Conservation (phyloP, 352 stramenopile species). For the Globisporangium cederbergense region DNA sequence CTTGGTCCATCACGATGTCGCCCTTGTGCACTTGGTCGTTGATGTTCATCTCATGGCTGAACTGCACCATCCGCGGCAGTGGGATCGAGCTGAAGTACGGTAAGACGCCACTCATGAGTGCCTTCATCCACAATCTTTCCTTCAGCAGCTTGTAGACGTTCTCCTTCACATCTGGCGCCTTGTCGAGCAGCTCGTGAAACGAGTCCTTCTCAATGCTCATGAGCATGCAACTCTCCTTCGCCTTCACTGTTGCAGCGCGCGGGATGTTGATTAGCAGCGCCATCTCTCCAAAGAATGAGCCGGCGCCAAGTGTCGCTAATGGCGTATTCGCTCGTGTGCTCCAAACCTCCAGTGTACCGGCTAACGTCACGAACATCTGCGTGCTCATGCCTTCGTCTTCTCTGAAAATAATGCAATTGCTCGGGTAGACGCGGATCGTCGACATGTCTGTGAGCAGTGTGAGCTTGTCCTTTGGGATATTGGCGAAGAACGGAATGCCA, state of each 20-base stretch:
- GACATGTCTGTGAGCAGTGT: conserved; percentile 64
- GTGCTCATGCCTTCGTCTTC: conserved; percentile 77
- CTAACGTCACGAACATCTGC: conserved; percentile 78
- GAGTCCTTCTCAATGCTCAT: conserved; percentile 77
- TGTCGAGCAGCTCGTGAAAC: conserved; percentile 61
- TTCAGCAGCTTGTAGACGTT: conserved; percentile 61
- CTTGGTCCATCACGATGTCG: conserved; percentile 52
- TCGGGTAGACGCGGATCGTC: conserved; percentile 71
- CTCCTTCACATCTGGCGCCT: conserved; percentile 46
- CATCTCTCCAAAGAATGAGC: conserved; percentile 83
- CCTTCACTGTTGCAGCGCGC: conserved; percentile 60
- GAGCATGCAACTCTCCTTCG: conserved; percentile 70
- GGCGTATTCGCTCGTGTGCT: conserved; percentile 41
- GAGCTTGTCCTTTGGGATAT: conserved; percentile 58
- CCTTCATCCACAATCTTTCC: conserved; percentile 65
- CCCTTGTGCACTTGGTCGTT: conserved; percentile 61
- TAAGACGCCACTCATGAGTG: conserved; percentile 67
- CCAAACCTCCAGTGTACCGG: conserved; percentile 58
- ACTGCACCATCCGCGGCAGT: conserved; percentile 43
- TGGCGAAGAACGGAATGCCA: conserved; percentile 71
- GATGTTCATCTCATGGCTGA: conserved; percentile 60
- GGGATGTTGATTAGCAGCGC: conserved; percentile 78
- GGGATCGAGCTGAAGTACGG: conserved; percentile 65
- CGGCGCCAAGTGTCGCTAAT: conserved; percentile 58
- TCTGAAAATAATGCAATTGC: conserved; percentile 61